A percentile compares a stretch with the other conserved stretches of the same genome.
Conservation (phyloP, 257 asterid species). For the Ilex aquifolium region DNA sequence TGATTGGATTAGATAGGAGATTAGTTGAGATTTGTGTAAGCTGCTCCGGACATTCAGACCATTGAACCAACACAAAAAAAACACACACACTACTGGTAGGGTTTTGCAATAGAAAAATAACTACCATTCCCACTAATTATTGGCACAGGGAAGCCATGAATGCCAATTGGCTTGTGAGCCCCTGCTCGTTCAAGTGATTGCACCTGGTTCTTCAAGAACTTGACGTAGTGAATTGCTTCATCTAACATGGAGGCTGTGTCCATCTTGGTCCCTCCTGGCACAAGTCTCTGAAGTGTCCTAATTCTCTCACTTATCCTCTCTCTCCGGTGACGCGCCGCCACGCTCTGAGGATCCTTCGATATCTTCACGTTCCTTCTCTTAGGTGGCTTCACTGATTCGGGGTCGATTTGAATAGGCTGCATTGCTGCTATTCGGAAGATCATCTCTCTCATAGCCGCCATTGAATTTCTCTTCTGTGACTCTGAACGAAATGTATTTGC, state of each 20-base stretch:
- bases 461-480: slow-evolving; percentile 21
- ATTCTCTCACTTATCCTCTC: slow-evolving; percentile 51
- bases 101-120: neutral
- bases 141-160: neutral
- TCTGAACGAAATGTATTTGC: neutral
- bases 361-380: slow-evolving; percentile 51
- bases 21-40: too few species aligned
- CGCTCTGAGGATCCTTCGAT: slow-evolving; percentile 53
- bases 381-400: slow-evolving; percentile 36
- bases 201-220: slow-evolving; percentile 47
- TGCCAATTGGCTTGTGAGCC: neutral
- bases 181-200: slow-evolving; percentile 27
- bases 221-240: slow-evolving; percentile 51
- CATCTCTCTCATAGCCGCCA: slow-evolving; percentile 57
- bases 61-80: too few species aligned
- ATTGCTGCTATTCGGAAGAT: slow-evolving; percentile 44
- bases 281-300: slow-evolving; percentile 46
- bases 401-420: slow-evolving; percentile 54
- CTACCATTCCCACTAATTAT: neutral
- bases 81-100: neutral
- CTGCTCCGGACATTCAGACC: too few species aligned
- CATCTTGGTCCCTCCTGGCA: slow-evolving; percentile 61
- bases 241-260: slow-evolving; percentile 60
- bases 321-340: slow-evolving; percentile 51
- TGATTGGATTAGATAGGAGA: too few species aligned